Conservation (phyloP, 2,329 filamentous ascomycete genomes). For the Hypoxylon sp. region DNA sequence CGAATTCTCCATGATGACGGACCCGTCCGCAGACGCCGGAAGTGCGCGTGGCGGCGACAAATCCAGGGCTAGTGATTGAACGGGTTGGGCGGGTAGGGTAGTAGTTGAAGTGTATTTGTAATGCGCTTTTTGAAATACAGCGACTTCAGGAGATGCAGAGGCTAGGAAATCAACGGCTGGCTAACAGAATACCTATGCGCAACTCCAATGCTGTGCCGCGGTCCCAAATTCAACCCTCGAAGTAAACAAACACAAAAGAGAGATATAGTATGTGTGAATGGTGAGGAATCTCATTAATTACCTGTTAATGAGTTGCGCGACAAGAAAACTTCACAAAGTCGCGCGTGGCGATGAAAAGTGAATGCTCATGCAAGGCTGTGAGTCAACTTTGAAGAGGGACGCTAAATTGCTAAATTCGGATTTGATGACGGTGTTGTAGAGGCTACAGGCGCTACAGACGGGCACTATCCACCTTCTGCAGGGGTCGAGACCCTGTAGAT, state of each 20-base stretch:
- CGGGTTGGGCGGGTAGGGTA: no score
- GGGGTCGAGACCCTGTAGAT: constrained; percentile 28
- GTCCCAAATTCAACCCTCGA: neutral
- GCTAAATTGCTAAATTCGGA: constrained; percentile 10
- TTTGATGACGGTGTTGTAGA: constrained; percentile 16
- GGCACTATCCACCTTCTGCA: constrained; percentile 1
- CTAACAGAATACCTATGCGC: constrained; percentile 10
- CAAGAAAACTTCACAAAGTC: constrained; percentile 16
- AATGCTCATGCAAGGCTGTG: constrained; percentile 32
- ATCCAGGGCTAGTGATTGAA: constrained; percentile 1
- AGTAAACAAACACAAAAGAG: constrained; percentile 7
- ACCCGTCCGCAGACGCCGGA: neutral
- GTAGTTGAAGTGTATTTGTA: constrained; percentile 1
- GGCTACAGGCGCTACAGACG: neutral
- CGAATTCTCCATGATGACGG: constrained; percentile 40
- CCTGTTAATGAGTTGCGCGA: neutral
- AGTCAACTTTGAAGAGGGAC: constrained; percentile 28
- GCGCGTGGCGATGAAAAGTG: constrained; percentile 24
- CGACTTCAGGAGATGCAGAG: constrained; percentile 56
- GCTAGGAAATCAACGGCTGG: constrained; percentile 1
- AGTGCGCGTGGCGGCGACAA: neutral
- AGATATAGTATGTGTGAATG: neutral
- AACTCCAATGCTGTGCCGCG: neutral
- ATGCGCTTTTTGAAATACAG: constrained; percentile 66
- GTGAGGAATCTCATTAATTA: constrained; percentile 10